These are phyloP conservation scores for Acanthochlamys bracteata DNA, from an alignment of 106 monocot genomes.

Conservation along the genomic window DNA sequence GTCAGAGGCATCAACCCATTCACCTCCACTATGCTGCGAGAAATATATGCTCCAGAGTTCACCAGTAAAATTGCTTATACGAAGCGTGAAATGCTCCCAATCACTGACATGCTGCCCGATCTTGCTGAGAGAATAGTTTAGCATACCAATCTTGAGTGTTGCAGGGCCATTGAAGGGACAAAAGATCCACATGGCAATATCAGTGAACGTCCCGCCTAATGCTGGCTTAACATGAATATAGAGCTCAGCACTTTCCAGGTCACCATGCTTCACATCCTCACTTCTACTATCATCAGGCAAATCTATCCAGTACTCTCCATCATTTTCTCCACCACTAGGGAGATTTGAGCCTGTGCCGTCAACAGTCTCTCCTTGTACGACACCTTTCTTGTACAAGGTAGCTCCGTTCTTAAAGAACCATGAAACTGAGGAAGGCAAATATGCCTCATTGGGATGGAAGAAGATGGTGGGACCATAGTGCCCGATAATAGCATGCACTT, in stretches of 20 bases:
- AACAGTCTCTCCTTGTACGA: slow-evolving; percentile 38
- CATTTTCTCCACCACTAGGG: slow-evolving; percentile 74
- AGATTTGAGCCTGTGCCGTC: slow-evolving; percentile 65
- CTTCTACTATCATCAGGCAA: slow-evolving; percentile 56
- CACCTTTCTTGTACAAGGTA: slow-evolving; percentile 42
- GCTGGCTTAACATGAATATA: slow-evolving; percentile 90
- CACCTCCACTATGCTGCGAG: slow-evolving; percentile 94
- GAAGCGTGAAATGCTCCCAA: slow-evolving; percentile 98
- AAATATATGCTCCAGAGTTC: slow-evolving; percentile 79
- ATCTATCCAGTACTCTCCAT: slow-evolving; percentile 95
- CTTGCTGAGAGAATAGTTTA: slow-evolving; percentile 44
- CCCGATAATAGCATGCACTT: slow-evolving; percentile 64
- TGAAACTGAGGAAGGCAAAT: slow-evolving; percentile 82
- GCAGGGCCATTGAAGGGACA: slow-evolving; percentile 96
- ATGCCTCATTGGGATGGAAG: slow-evolving; percentile 86
- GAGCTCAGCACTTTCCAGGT: slow-evolving; percentile 64
- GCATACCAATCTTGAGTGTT: slow-evolving; percentile 60
- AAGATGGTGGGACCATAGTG: slow-evolving; percentile 89
- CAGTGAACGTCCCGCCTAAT: slow-evolving; percentile 84
- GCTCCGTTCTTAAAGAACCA: slow-evolving; percentile 98
- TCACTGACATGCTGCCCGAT: slow-evolving; percentile 82
- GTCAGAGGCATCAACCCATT: slow-evolving; percentile 60
- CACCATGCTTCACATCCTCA: slow-evolving; percentile 43
- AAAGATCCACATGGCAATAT: slow-evolving; percentile 93
- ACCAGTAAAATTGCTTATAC: slow-evolving; percentile 80